Base-by-base conservation (phyloP, 768 basidiomycete species). In the Phanerodontia chrysosporium region DNA sequence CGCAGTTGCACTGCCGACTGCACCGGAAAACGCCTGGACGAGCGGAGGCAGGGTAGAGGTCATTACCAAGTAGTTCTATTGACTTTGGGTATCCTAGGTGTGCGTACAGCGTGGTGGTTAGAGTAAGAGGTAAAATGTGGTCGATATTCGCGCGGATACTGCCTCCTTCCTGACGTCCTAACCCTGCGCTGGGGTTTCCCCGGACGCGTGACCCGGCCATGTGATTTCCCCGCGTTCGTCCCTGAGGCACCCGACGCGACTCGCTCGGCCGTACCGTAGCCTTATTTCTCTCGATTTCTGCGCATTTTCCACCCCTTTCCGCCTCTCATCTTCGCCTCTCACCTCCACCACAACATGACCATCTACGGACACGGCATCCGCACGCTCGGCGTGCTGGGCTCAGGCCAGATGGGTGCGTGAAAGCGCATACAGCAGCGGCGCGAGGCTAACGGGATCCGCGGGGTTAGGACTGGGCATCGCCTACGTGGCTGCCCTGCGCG, bases 391-490 rank as follows among this genome's bases (percentile, higher is more conserved):
- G 84, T 95, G 62, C 79, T 95, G 35, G 90, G 90, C 46, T 86
- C 89, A 21, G 91, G 90, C 51, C 90, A 92, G 70, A 92, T 91
- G 90, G 75, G 75, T 76, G 51, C 46, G 68, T 60, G 27, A 48
- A 18, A 45, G n/a, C 30, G 42, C 36, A 25, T 14, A n/a, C 25
- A 3, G 35, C 21, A 25, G 27, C 5, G 28, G 29, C 3, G 45
- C 21, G 32, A 24, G 49, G n/a, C 16, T 32, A 32, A 24, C 8
- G 32, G 16, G n/a, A 22, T 3, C 24, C 53, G 32, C 13, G 24
- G 46, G 22, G 8, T n/a, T 28, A 74, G 95, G 95, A 62, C 84
- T 90, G 0, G 96, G 95, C 1, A 98, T 98, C 49, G 92, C 94
- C 62, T 82, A 89, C 54, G 93, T 96, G 44, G 80, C 93, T 21